Evolutionary conservation across 306 rosid genomes (phyloP), one percentile per base, ranked within the genome.

Genomic region (Trifolium dubium): DNA sequence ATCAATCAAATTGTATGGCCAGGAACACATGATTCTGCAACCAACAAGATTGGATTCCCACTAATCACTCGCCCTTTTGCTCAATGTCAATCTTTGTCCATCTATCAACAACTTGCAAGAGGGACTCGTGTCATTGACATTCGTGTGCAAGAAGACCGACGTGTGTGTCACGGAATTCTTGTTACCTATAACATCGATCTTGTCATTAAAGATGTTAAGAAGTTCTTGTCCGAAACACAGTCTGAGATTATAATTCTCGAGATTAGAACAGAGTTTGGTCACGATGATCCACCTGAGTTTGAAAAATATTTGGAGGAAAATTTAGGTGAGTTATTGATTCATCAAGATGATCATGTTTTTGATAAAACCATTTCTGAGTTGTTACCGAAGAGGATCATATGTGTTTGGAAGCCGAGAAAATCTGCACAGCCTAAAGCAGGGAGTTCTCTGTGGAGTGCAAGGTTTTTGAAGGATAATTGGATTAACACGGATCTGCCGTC

Each of bases 21-120:
- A 0, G 97, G 98, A 34, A 94, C 96, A 2, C 98, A 91, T 41
- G 92, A 94, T 66, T 94, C 98, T 1, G 97, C 97, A 0, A 94
- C 98, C 23, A 83, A 89, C 78, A 82, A 65, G 65, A 91, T 93
- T 43, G 98, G 98, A 2, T 6, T 93, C 60, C 97, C 92, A 1
- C 77, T 67, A n/a, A 4, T 91, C 37, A 81, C 98, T 47, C 92
- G 98, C 2, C 98, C 97, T 17, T 91, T 93, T 43, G 98, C 97
- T 3, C 97, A 93, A 68, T 93, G 97, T 58, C 98, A 93, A 67
- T 78, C 90, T 4, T 19, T 89, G 8, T 91, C 98, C 6, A 83
- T 94, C 67, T 91, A 94, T 62, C n/a, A 70, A 0, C 98, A 94
- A 76, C 94, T 94, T 4, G 82, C 30, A 10, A 10, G 5, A 0